Evolutionary conservation across 1,284 basidiomycete species (phyloP).

Genomic region (Rhodotorula sp.): DNA sequence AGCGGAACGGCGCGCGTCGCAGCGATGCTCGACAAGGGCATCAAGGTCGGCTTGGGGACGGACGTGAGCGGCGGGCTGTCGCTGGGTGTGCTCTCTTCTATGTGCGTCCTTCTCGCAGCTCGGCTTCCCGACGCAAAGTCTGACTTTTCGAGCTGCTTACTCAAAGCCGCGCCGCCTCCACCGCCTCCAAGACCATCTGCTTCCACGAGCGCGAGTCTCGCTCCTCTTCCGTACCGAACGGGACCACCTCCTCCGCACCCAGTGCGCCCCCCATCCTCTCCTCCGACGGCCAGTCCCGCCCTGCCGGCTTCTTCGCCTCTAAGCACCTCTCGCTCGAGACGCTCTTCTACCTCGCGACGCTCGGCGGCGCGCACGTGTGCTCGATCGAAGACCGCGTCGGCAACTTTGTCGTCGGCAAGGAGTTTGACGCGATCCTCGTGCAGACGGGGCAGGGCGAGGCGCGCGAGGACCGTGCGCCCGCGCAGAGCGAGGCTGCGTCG

Average conservation of each 20-base stretch:
- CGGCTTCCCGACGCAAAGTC: background rate
- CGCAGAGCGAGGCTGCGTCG: constrained; percentile 16
- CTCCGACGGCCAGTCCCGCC: constrained; percentile 38
- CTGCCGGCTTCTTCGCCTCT: constrained; percentile 54
- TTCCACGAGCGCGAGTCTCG: constrained; percentile 24
- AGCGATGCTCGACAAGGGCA: constrained; percentile 73
- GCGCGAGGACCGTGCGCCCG: background rate
- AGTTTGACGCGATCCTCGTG: constrained; percentile 85
- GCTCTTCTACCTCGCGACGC: constrained; percentile 84
- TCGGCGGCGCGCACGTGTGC: constrained; percentile 86
- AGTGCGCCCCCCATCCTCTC: constrained; percentile 20
- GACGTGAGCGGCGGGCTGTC: constrained; percentile 44
- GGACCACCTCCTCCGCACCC: constrained; percentile 13
- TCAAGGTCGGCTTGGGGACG: constrained; percentile 61
- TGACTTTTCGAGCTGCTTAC: constrained; percentile 5
- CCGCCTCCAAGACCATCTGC: constrained; percentile 38
- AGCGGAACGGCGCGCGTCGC: constrained; percentile 81
- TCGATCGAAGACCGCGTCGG: constrained; percentile 71
- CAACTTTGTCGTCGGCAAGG: constrained; percentile 75
- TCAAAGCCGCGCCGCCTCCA: constrained; percentile 36
- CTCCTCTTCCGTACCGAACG: too few relatives aligned
- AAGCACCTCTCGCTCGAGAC: constrained; percentile 71
- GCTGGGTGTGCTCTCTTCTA: constrained; percentile 75
- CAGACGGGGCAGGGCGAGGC: constrained; percentile 53
- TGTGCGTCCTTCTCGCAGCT: constrained; percentile 59